Evolutionary conservation across 768 basidiomycete species (phyloP).

Genomic region (Termitomyces sp.): DNA sequence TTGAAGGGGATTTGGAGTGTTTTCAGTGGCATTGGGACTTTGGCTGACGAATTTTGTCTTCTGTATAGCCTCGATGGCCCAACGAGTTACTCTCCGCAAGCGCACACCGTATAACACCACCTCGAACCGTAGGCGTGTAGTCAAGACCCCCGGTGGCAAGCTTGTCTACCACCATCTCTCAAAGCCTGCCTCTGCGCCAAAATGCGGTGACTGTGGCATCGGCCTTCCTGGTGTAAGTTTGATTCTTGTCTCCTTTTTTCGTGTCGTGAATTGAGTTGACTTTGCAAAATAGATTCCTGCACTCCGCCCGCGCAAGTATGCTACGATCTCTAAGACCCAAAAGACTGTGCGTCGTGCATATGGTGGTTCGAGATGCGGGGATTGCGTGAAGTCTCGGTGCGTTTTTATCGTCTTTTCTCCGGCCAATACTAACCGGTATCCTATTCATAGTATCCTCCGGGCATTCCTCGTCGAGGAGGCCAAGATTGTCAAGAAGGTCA

Average conservation of each 20-base stretch:
- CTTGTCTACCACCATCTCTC: constrained; percentile 97
- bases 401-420: constrained; percentile 17
- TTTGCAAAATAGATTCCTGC: constrained; percentile 66
- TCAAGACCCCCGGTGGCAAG: constrained; percentile 98
- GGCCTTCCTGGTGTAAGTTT: constrained; percentile 86
- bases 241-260: not conserved
- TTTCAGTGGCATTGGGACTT: not conserved
- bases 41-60: not conserved
- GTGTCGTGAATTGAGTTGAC: not conserved
- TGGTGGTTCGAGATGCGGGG: constrained; percentile 95
- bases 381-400: constrained; percentile 92
- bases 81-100: constrained; percentile 99
- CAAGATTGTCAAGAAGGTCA: constrained; percentile 99
- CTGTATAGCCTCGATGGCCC: constrained; percentile 64
- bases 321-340: constrained; percentile 92
- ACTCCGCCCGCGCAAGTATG: constrained; percentile 93
- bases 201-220: constrained; percentile 98
- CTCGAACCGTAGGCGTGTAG: constrained; percentile 89
- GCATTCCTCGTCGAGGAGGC: constrained; percentile 99
- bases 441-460: constrained; percentile 72
- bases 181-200: constrained; percentile 87
- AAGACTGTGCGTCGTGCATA: constrained; percentile 97
- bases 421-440: constrained; percentile 5
- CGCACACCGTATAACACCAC: constrained; percentile 97
- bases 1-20: not conserved